phyloP scores from a whole-genome alignment of 768 basidiomycete species.

The Xanthoconium stramineum region DNA sequence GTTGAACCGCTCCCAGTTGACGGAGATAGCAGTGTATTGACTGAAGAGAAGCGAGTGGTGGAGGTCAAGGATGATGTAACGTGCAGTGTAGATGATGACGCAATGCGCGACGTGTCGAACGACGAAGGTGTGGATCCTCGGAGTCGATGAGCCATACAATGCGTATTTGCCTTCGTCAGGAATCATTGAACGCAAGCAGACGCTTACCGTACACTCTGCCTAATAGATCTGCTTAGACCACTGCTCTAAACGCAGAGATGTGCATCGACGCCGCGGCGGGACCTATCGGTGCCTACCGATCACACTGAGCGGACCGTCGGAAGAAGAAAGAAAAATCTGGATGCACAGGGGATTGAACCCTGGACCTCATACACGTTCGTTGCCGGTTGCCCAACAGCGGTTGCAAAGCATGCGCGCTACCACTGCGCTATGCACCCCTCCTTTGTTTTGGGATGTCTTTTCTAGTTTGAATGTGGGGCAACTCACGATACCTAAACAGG shows the following conservation, averaged over 20 bases:
- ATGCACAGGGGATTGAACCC: slow-evolving; percentile 44
- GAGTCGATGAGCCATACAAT: slow-evolving; percentile 1
- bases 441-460: background rate
- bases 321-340: slow-evolving; percentile 23
- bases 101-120: background rate
- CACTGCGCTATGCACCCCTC: slow-evolving; percentile 32
- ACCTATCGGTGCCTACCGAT: too few species aligned
- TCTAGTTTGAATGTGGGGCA: too few species aligned
- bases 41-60: background rate
- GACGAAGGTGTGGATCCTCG: slow-evolving; percentile 1
- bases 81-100: background rate
- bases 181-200: background rate
- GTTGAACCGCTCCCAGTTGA: slow-evolving; percentile 22
- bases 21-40: background rate
- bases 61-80: slow-evolving; percentile 2
- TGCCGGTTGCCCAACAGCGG: background rate
- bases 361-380: slow-evolving; percentile 39
- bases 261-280: too few species aligned
- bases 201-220: slow-evolving; percentile 7
- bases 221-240: slow-evolving; percentile 13
- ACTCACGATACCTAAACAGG: too few species aligned
- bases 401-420: slow-evolving; percentile 45
- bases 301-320: too few species aligned
- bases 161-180: background rate
- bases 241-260: background rate